phyloP scores from a whole-genome alignment of 2,329 filamentous ascomycete species.

The Diaporthe sp. region DNA sequence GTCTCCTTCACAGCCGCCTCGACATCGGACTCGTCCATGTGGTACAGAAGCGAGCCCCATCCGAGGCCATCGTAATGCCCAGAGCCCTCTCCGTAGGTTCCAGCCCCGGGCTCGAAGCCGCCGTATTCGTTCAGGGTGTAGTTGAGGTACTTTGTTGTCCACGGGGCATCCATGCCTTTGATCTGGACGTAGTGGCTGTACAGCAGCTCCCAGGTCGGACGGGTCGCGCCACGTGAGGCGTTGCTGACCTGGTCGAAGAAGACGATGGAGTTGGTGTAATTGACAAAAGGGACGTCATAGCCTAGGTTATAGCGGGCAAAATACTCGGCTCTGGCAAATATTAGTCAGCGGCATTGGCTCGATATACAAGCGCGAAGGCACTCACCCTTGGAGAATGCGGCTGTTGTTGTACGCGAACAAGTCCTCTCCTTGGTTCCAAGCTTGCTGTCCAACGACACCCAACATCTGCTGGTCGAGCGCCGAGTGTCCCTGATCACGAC shows the following conservation, averaged over 20 bases:
- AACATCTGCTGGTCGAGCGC: slow-evolving; percentile 54
- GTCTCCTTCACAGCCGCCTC: background rate
- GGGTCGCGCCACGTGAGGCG: slow-evolving; percentile 39
- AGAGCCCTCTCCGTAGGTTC: slow-evolving; percentile 31
- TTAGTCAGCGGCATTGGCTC: background rate
- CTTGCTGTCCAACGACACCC: slow-evolving; percentile 55
- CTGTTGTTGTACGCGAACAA: slow-evolving; percentile 43
- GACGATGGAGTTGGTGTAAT: slow-evolving; percentile 43
- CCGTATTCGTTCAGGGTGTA: slow-evolving; percentile 34
- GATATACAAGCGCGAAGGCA: too few species aligned
- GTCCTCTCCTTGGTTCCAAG: slow-evolving; percentile 47
- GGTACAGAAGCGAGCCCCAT: slow-evolving; percentile 40
- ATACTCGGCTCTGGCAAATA: slow-evolving; percentile 39
- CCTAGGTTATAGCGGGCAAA: slow-evolving; percentile 44
- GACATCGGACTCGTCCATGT: slow-evolving; percentile 33
- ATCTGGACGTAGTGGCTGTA: slow-evolving; percentile 43
- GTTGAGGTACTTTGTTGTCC: slow-evolving; percentile 42
- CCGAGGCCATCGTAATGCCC: slow-evolving; percentile 38
- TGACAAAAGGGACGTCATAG: slow-evolving; percentile 41
- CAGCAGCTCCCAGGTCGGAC: slow-evolving; percentile 43
- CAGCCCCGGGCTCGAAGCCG: slow-evolving; percentile 38
- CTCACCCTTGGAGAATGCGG: slow-evolving; percentile 42
- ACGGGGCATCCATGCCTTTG: slow-evolving; percentile 41
- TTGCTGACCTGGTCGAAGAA: slow-evolving; percentile 37
- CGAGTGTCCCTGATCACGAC: slow-evolving; percentile 60